Evolutionary conservation across 2,329 filamentous ascomycete genomes (phyloP), one percentile per base, ranked within the genome.

Genomic region (Calonectria hawksworthii): DNA sequence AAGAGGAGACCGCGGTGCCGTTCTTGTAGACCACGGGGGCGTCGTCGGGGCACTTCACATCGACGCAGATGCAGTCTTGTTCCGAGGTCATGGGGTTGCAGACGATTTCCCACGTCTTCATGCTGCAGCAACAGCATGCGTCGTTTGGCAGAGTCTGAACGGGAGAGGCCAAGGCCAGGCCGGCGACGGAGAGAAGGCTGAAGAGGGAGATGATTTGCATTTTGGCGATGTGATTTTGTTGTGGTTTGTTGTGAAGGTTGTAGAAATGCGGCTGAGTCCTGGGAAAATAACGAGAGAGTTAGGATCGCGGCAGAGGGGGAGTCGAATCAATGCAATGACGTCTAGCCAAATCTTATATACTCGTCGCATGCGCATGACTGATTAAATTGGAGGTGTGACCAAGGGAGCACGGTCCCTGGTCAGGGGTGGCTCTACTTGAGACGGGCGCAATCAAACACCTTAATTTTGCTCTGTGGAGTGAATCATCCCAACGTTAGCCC

Each of bases 391-490:
- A 28, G n/a, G 56, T 36, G 36, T 63, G 56, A 63, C 34, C 56
- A 21, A 18, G 36, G 41, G 56, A 63, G 56, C 56, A 63, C 36
- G 56, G 56, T 47, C 56, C 56, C 56, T 34, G 23, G 34, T 63
- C 56, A 63, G 56, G 56, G 56, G 56, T 63, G 56, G 34, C 36
- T 38, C 14, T 16, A 63, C 56, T 63, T 41, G 56, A 63, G 56
- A 63, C 56, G 56, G 26, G 36, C 23, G 56, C 56, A 63, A 41
- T 63, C 56, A 63, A 63, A 63, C 56, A 63, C 34, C 56, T 63
- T 63, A 38, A 63, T 63, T 38, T 26, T 3, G 34, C 34, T 34
- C 52, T 34, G 52, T 0, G 8, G 52, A n/a, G 34, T 38, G 21
- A 16, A 41, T 38, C n/a, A 18, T 41, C 56, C 36, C n/a, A 26